Evolutionary conservation across 768 basidiomycete genomes (phyloP).

Genomic region (Collybia sordida): DNA sequence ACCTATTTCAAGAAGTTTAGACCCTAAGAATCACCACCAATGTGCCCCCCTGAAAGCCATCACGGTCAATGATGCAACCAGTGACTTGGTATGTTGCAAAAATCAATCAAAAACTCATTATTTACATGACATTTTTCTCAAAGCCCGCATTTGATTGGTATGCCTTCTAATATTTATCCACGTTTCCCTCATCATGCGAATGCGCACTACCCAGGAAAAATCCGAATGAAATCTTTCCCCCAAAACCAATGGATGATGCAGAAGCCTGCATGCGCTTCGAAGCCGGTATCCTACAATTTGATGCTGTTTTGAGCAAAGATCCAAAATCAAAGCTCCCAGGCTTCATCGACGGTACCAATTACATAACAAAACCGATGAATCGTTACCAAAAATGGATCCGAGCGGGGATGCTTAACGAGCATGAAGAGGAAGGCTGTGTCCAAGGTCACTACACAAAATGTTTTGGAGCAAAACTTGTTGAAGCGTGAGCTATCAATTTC

Average conservation of each 20-base stretch:
- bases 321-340: conserved; percentile 36
- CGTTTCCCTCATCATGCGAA: conserved; percentile 1
- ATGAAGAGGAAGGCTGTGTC: conserved; percentile 24
- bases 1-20: conserved; percentile 44
- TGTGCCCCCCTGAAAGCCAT: conserved; percentile 61
- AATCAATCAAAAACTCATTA: background rate
- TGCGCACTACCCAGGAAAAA: conserved; percentile 43
- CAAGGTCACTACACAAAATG: conserved; percentile 56
- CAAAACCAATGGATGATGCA: conserved; percentile 29
- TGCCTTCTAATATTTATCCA: conserved; percentile 5
- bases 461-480: conserved; percentile 40
- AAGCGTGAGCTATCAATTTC: conserved; percentile 41
- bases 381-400: conserved; percentile 40
- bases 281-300: conserved; percentile 44
- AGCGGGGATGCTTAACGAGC: conserved; percentile 23
- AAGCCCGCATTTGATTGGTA: conserved; percentile 76
- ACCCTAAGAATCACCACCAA: conserved; percentile 37
- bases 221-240: conserved; percentile 43
- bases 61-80: conserved; percentile 64
- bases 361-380: conserved; percentile 45
- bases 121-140: background rate
- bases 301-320: conserved; percentile 27
- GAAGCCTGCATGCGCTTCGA: conserved; percentile 34
- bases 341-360: conserved; percentile 41
- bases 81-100: conserved; percentile 57